Percentiles rank a stretch among this genome's conserved stretches.
These are phyloP conservation scores for Acephala macrosclerotiorum DNA, from an alignment of 2,329 filamentous ascomycete species.

Conservation along the genomic window DNA sequence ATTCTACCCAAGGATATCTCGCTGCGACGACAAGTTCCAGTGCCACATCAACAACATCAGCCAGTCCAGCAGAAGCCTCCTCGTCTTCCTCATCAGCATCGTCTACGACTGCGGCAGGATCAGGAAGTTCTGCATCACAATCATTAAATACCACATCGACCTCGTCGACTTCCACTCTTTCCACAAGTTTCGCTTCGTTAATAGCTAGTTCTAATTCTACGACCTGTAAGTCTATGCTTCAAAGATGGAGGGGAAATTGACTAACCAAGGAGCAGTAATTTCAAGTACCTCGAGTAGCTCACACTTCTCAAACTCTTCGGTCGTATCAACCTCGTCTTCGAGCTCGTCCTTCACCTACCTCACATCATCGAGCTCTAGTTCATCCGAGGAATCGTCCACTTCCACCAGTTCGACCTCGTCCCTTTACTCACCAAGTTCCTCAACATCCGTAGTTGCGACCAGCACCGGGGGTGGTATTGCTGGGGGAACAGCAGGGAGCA, in stretches of 20 bases:
- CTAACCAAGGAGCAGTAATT: conserved; percentile 41
- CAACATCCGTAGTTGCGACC: conserved; percentile 10
- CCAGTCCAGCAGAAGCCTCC: conserved; percentile 22
- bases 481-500: conserved; percentile 11
- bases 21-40: conserved; percentile 12
- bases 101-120: conserved; percentile 15
- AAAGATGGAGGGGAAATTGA: conserved; percentile 11
- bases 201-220: conserved; percentile 42
- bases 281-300: conserved; percentile 35
- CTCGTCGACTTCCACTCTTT: conserved; percentile 38
- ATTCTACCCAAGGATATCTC: conserved; percentile 16
- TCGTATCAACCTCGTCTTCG: conserved; percentile 24
- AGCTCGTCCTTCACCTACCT: conserved; percentile 29
- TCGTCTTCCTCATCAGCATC: conserved; percentile 23
- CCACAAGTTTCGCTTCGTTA: conserved; percentile 39
- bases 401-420: conserved; percentile 26
- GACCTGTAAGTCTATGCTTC: conserved; percentile 35
- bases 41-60: conserved; percentile 20
- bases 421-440: conserved; percentile 19
- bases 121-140: conserved; percentile 28
- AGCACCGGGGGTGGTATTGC: conserved; percentile 3
- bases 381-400: conserved; percentile 21
- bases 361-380: conserved; percentile 18
- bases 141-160: conserved; percentile 36
- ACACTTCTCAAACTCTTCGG: conserved; percentile 32